Percentiles rank a stretch among this genome's conserved stretches.
Conservation (phyloP, 2,329 filamentous ascomycete genomes). For the Aspergillus japonicus region DNA sequence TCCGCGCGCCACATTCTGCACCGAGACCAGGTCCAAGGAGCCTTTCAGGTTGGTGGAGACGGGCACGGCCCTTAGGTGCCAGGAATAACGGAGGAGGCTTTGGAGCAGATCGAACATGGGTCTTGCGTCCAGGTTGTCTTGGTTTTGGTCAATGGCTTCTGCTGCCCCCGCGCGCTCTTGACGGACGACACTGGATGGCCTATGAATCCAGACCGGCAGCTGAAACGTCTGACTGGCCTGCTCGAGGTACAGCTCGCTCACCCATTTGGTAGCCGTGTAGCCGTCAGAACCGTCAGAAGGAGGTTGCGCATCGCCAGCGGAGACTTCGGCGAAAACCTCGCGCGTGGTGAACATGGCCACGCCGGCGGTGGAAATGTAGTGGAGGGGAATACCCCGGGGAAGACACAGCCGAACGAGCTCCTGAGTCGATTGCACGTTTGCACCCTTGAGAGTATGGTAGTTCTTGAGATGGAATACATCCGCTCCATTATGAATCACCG, state of each 20-base stretch:
- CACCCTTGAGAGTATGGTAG: constrained; percentile 24
- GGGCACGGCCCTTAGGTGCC: too few relatives aligned
- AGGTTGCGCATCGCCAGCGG: constrained; percentile 15
- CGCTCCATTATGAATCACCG: too few relatives aligned
- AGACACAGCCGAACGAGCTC: constrained; percentile 22
- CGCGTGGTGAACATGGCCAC: constrained; percentile 17
- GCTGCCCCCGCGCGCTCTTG: too few relatives aligned
- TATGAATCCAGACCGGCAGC: too few relatives aligned
- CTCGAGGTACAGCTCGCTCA: constrained; percentile 34
- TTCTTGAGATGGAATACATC: neutral
- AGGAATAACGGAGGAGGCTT: too few relatives aligned
- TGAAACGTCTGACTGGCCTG: too few relatives aligned
- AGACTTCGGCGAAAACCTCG: constrained; percentile 15
- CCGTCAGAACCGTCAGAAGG: constrained; percentile 32
- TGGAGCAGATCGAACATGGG: too few relatives aligned
- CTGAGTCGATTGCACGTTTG: constrained; percentile 27
- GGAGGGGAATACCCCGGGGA: constrained; percentile 26
- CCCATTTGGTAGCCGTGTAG: constrained; percentile 41
- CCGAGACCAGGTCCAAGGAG: neutral
- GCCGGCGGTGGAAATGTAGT: constrained; percentile 30
- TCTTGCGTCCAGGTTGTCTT: too few relatives aligned
- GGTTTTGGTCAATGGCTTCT: too few relatives aligned
- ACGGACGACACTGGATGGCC: too few relatives aligned
- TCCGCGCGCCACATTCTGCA: neutral
- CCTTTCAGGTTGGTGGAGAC: neutral